Evolutionary conservation across 1,139 yeast genomes (phyloP).

Genomic region (Nakaseomyces glabratus): DNA sequence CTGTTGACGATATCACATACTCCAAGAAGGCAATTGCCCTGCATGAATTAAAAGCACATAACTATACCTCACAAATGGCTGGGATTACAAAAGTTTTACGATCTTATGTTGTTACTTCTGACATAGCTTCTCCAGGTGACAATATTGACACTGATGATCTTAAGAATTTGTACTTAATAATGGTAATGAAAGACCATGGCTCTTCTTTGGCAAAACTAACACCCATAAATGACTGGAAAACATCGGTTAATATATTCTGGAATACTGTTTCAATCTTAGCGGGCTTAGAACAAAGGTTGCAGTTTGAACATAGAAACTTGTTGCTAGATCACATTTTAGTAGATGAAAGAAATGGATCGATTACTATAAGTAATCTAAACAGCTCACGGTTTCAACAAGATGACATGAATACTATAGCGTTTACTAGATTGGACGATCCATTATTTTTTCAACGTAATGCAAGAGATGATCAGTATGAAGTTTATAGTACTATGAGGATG

Average conservation of each 20-base stretch:
- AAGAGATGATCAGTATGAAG: conserved; percentile 45
- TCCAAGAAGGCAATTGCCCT: conserved; percentile 19
- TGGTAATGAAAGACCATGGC: conserved; percentile 29
- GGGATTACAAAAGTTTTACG: conserved; percentile 24
- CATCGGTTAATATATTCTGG: conserved; percentile 47
- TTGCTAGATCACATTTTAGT: conserved; percentile 52
- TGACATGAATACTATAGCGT: conserved; percentile 4
- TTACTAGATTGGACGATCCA: conserved; percentile 42
- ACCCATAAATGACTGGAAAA: conserved; percentile 40
- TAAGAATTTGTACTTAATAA: conserved; percentile 14
- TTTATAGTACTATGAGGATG: conserved; percentile 41
- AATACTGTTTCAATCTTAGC: conserved; percentile 41
- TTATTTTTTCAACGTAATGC: conserved; percentile 40
- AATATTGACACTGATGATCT: conserved; percentile 8
- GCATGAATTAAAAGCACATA: conserved; percentile 24
- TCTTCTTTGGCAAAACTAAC: conserved; percentile 17
- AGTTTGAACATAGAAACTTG: conserved; percentile 61
- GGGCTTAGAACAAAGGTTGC: conserved; percentile 40
- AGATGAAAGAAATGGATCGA: conserved; percentile 30
- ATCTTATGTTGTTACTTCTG: conserved; percentile 18
- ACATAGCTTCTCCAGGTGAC: conserved; percentile 5
- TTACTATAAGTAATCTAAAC: conserved; percentile 48
- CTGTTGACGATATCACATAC: conserved; percentile 16
- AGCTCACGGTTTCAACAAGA: conserved; percentile 5
- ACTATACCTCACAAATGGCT: conserved; percentile 23